Evolutionary conservation across 2,329 filamentous ascomycete species (phyloP).

Genomic region (Sporothrix luriei): DNA sequence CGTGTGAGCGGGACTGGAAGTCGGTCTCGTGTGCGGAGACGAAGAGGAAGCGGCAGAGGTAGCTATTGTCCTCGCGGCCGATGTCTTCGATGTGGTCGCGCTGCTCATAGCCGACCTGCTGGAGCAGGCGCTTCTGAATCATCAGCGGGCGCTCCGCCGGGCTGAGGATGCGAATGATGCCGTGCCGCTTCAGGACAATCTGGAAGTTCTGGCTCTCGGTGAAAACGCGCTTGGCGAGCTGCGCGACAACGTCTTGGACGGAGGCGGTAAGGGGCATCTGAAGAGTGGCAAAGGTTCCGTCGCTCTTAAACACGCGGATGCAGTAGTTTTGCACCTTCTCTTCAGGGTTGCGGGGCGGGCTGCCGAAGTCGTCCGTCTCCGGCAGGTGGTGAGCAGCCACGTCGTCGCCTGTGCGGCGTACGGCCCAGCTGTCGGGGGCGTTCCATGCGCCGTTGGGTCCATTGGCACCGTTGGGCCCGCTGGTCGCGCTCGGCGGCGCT

Average conservation of each 20-base stretch:
- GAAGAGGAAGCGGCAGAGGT: slow-evolving; percentile 94
- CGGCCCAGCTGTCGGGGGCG: slow-evolving; percentile 95
- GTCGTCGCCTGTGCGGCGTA: slow-evolving; percentile 72
- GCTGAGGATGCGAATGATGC: slow-evolving; percentile 78
- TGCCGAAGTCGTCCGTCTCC: slow-evolving; percentile 69
- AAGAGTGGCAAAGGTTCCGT: slow-evolving; percentile 91
- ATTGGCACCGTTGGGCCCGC: slow-evolving; percentile 26
- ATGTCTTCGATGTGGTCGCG: slow-evolving; percentile 88
- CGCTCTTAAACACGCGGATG: slow-evolving; percentile 90
- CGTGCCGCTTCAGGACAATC: slow-evolving; percentile 92
- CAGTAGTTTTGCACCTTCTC: slow-evolving; percentile 80
- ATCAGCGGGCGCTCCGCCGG: slow-evolving; percentile 79
- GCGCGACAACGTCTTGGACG: slow-evolving; percentile 82
- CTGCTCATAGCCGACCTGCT: slow-evolving; percentile 88
- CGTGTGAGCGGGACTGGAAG: slow-evolving; percentile 71
- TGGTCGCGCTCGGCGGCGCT: neutral
- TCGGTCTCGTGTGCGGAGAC: slow-evolving; percentile 85
- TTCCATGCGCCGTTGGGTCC: slow-evolving; percentile 72
- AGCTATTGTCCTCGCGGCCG: slow-evolving; percentile 95
- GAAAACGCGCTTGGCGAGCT: slow-evolving; percentile 92
- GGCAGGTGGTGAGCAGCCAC: slow-evolving; percentile 53
- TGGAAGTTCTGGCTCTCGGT: slow-evolving; percentile 92
- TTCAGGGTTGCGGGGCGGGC: slow-evolving; percentile 64
- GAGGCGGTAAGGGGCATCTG: slow-evolving; percentile 82
- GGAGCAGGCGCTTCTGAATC: slow-evolving; percentile 86